Conservation (phyloP, 805 yeast species). For the Peterozyma xylosa region DNA sequence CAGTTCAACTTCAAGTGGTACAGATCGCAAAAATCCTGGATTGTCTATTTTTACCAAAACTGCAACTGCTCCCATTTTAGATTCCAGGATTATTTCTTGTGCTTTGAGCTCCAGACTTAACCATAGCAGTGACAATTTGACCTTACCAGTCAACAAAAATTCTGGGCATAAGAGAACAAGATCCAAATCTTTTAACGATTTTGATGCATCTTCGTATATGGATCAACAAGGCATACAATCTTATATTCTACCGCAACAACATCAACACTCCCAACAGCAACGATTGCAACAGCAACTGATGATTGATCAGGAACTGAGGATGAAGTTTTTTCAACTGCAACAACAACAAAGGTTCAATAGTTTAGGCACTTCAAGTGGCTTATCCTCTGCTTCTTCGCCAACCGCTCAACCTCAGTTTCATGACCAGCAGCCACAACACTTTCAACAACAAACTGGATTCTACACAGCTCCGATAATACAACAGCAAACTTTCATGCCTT, state of each 20-base stretch:
- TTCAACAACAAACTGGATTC: not conserved
- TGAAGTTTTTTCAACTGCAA: not conserved
- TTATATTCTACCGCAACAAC: too few species aligned
- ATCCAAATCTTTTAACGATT: conserved; percentile 24
- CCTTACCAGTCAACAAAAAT: not conserved
- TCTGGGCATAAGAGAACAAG: conserved; percentile 25
- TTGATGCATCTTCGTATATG: conserved; percentile 8
- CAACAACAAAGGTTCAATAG: not conserved
- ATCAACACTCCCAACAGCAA: not conserved
- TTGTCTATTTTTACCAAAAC: not conserved
- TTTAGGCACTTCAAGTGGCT: not conserved
- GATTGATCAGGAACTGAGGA: not conserved
- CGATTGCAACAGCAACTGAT: not conserved
- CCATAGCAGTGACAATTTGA: not conserved
- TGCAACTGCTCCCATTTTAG: conserved; percentile 2
- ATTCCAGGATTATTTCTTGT: conserved; percentile 6
- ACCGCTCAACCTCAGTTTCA: not conserved
- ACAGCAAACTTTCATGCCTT: not conserved
- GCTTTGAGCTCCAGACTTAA: conserved; percentile 2
- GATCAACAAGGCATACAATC: too few species aligned
- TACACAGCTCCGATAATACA: not conserved
- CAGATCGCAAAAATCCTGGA: not conserved
- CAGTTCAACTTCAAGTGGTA: not conserved
- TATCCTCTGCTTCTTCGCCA: not conserved
- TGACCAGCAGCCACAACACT: conserved; percentile 4